Evolutionary conservation across 495 filamentous ascomycete species (phyloP), one percentile per base, ranked within the genome.

Genomic region (Parachaetomium inaequale): DNA sequence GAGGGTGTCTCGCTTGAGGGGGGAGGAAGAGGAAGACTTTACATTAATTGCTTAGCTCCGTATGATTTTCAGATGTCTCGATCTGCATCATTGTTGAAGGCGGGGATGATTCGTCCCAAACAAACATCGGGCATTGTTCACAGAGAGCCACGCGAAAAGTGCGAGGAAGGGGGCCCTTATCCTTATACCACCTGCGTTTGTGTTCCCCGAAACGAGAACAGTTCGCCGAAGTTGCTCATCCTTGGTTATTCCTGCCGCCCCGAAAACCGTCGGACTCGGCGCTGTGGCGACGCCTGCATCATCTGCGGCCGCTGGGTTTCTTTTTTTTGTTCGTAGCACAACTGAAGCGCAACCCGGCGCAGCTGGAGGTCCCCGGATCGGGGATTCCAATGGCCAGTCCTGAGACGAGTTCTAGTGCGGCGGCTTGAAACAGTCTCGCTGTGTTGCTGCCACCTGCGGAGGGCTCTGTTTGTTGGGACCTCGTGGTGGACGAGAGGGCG

Each of bases 371-470:
- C 36, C 32, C 23, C 28, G 36, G 8, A 28, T 14, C 19, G 36
- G 25, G 17, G 12, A 45, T 29, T 56, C 25, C 11, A 11, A 56
- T 14, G 17, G 8, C 32, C 52, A 55, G 34, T 40, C 5, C 5
- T 5, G 12, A 15, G 7, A 26, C 17, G 17, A 42, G 23, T 14
- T 55, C 34, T 26, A 11, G 11, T 0, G 34, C 32, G 12, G 34
- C 25, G 52, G 19, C 52, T 55, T 40, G 52, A 36, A 25, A 15
- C 21, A 17, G 21, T 40, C 31, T 55, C 32, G 55, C 19, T 17
- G 42, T 25, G 11, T 34, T 47, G 25, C 55, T 17, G 42, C 55
- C 55, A 58, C 55, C 42, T 58, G 42, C 40, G 54, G 21, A 43
- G 8, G 15, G 34, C 38, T 45, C 36, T n/a, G 54, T 6, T 29